phyloP scores from a whole-genome alignment of 2,329 filamentous ascomycete genomes.

The Claviceps capensis region DNA sequence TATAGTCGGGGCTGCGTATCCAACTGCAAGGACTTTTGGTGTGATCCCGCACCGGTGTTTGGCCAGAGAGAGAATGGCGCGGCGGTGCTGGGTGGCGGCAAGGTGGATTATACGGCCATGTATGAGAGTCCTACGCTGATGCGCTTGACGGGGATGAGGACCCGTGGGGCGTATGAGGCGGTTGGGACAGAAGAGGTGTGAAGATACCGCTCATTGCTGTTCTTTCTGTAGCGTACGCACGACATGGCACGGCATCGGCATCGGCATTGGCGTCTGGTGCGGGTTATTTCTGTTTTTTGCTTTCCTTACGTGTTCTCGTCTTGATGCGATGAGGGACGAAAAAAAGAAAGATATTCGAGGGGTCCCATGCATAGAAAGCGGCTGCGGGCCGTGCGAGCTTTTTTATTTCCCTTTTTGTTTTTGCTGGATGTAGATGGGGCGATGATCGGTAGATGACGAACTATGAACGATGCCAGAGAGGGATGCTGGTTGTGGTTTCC shows the following conservation, averaged over 20 bases:
- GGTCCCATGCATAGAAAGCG: background rate
- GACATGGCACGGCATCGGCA: too few relatives aligned
- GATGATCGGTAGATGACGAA: background rate
- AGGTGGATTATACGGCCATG: slow-evolving; percentile 76
- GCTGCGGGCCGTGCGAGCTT: background rate
- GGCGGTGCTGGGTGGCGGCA: slow-evolving; percentile 63
- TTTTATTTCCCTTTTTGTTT: background rate
- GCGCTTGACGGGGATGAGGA: slow-evolving; percentile 35
- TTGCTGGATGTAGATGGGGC: background rate
- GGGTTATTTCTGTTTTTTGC: background rate
- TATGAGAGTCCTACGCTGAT: slow-evolving; percentile 73
- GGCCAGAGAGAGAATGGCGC: slow-evolving; percentile 58
- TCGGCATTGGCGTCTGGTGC: background rate
- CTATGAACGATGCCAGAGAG: background rate
- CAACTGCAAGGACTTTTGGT: slow-evolving; percentile 96
- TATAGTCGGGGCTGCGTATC: slow-evolving; percentile 72
- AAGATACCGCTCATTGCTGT: background rate
- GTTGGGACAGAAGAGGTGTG: slow-evolving; percentile 41
- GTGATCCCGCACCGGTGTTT: slow-evolving; percentile 73
- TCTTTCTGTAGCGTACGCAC: background rate
- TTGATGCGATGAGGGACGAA: background rate
- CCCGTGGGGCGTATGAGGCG: slow-evolving; percentile 46
- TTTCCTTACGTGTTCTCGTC: background rate
- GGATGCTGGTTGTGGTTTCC: background rate
- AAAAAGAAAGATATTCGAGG: background rate